These are phyloP conservation scores for Keqinozyma sinolaborantium DNA, from an alignment of 1,139 yeast species.

Conservation along the genomic window DNA sequence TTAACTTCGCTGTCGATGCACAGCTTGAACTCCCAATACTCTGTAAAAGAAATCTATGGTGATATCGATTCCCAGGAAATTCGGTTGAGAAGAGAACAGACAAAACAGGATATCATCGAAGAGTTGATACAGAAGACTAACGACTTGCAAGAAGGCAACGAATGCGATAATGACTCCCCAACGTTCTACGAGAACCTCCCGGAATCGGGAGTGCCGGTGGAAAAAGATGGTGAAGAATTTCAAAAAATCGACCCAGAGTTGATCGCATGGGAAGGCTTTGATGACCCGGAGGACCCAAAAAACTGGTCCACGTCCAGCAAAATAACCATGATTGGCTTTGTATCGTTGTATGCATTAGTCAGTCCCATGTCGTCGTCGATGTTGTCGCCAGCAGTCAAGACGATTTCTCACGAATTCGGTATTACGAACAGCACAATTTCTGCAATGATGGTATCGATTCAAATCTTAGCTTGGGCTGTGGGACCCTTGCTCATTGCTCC, in stretches of 20 bases:
- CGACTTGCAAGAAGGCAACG: slow-evolving; percentile 5
- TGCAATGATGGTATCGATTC: slow-evolving; percentile 43
- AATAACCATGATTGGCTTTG: slow-evolving; percentile 27
- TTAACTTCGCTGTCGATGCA: slow-evolving; percentile 3
- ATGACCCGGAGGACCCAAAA: slow-evolving; percentile 39
- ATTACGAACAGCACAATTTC: slow-evolving; percentile 26
- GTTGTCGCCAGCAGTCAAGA: slow-evolving; percentile 40
- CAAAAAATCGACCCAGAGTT: slow-evolving; percentile 39
- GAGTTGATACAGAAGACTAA: slow-evolving; percentile 22
- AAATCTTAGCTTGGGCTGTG: slow-evolving; percentile 45
- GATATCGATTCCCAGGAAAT: slow-evolving; percentile 28
- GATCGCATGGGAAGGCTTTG: slow-evolving; percentile 36
- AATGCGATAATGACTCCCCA: slow-evolving; percentile 8
- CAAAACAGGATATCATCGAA: slow-evolving; percentile 36
- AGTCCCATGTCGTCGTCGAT: slow-evolving; percentile 48
- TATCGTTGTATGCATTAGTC: slow-evolving; percentile 39
- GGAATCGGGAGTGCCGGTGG: slow-evolving; percentile 24
- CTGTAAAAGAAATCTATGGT: slow-evolving; percentile 34
- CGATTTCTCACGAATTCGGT: slow-evolving; percentile 30
- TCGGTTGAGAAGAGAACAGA: slow-evolving; percentile 29
- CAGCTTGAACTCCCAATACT: slow-evolving; percentile 12
- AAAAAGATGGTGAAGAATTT: slow-evolving; percentile 36
- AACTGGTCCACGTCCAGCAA: slow-evolving; percentile 33
- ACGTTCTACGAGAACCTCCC: slow-evolving; percentile 8
- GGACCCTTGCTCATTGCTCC: slow-evolving; percentile 46